Evolutionary conservation across 1,139 yeast genomes (phyloP), one percentile per base, ranked within the genome.

Genomic region (Hansenula sp.): DNA sequence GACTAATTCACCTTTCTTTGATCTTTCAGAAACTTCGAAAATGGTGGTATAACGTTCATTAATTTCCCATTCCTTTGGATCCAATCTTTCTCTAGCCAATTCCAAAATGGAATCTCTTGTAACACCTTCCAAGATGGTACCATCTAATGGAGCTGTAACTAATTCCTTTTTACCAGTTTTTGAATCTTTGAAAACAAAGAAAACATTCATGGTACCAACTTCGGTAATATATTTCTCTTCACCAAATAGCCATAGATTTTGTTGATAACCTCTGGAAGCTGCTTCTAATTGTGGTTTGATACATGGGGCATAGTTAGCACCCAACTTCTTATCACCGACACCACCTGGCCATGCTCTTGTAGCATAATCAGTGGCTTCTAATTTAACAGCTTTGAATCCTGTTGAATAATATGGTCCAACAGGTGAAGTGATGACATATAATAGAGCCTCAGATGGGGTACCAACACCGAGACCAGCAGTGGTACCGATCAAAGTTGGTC

Each of bases 271-370:
- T 61, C 86, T 79, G 38, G 73, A 61, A 42, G 96, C 96, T 41
- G 99, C 98, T 67, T 82, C 80, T 55, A 79, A 71, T 70, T 88
- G 96, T 28, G 98, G 97, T 60, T 79, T 76, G 60, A 91, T 79
- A 66, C 96, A 87, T 45, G 98, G 96, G 36, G 97, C 98, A 63
- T 93, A 93, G 72, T 93, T 93, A 48, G 96, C 98, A 66, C 99
- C 99, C 59, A 93, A 79, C 71, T 93, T 93, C 68, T 81, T 84
- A 75, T 90, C 84, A 67, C 99, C 99, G 52, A 83, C 90, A 65
- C 98, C 99, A 60, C 96, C 96, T 59, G 98, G 98, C 98, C 98
- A 93, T 15, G 99, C 97, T 71, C 98, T 84, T 24, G 91, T 93
- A 40, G 96, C 96, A 57, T 87, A 81, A 62, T 88, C 96, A 31